Evolutionary conservation across 2,329 filamentous ascomycete genomes (phyloP), one percentile per base, ranked within the genome.

Genomic region (Cordyceps militaris): DNA sequence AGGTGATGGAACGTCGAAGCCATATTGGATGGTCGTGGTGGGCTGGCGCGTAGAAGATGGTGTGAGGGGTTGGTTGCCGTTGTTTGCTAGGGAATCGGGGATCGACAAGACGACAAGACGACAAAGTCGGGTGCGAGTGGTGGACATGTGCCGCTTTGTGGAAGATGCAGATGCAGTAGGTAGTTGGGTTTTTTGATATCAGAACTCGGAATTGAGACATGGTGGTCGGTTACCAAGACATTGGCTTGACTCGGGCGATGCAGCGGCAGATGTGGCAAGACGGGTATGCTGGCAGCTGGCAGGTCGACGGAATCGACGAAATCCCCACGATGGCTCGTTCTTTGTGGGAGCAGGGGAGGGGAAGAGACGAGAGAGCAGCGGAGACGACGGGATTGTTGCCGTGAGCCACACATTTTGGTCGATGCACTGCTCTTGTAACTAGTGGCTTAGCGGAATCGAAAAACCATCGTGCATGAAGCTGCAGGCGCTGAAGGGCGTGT

Each of bases 361-460:
- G 36, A 8, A 6, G n/a, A 24, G 24, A 32, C 4, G 23, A 3
- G 11, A 8, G 23, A 46, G 43, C 8, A 4, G 26, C 23, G 38
- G 38, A 32, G n/a, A 44, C 26, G 24, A 53, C 50, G 26, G 50
- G 38, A 44, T 46, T 54, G 51, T 23, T 44, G 40, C 51, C 51
- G 51, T 34, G 16, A 4, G n/a, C 38, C 40, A 46, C 19, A 5
- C 11, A 32, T 14, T 48, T 34, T 7, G 43, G 13, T 7, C 4
- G 11, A 14, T 4, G 40, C 21, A 5, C 21, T 16, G n/a, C 14
- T 38, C 34, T 34, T 9, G 32, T 34, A 3, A 43, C 5, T 19
- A 19, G 28, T 21, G 28, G 28, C 28, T 34, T 54, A 54, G 51
- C 51, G 51, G 51, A 54, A 54, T 54, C 51, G 51, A 54, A 54